Base-by-base conservation (phyloP, 169 alveolate species). In the Eimeria brunetti region DNA sequence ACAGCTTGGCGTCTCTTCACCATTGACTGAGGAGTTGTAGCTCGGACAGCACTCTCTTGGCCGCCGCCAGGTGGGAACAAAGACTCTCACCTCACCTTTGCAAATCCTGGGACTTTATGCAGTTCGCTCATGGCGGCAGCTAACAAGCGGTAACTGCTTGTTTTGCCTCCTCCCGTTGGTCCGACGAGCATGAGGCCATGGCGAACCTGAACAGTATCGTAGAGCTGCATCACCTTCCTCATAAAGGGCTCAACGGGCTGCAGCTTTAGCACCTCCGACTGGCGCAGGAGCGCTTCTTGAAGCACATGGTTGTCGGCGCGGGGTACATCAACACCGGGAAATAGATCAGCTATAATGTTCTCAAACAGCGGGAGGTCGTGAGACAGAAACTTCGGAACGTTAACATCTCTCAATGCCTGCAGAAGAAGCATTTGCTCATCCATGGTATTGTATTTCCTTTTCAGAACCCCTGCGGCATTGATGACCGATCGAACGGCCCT, bases 171-270 rank as follows among this genome's bases (percentile, higher is more conserved):
- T 24, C 99, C 99, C 18, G 99, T 98, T 1, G 99, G 99, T 22
- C 99, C 99, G 11, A 99, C 99, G 20, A 98, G 97, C 99, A 99
- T 98, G 84, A 99, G 97, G 46, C 99, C 99, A 96, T 99, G 99
- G 93, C 99, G 97, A 7, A 99, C 99, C 91, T 98, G 97, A 56
- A 97, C 98, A 22, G 99, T 99, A 95, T 99, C 99, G 96, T 98
- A 98, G 49, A 99, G 97, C 96, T 99, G 98, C 83, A 97, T 96
- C 56, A 98, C 98, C 97, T 99, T 99, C 85, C 89, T 97, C 67
- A 98, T 95, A 95, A 98, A 98, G 60, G 95, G 94, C 51, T 97
- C 98, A 51, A 95, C 98, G 49, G 99, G 98, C 96, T 98, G 98
- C 85, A 99, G 95, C 91, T 98, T 97, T 51, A 91, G 94, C 81